Conservation (phyloP, 768 basidiomycete genomes). For the Tylopilus cervinicoccineus region DNA sequence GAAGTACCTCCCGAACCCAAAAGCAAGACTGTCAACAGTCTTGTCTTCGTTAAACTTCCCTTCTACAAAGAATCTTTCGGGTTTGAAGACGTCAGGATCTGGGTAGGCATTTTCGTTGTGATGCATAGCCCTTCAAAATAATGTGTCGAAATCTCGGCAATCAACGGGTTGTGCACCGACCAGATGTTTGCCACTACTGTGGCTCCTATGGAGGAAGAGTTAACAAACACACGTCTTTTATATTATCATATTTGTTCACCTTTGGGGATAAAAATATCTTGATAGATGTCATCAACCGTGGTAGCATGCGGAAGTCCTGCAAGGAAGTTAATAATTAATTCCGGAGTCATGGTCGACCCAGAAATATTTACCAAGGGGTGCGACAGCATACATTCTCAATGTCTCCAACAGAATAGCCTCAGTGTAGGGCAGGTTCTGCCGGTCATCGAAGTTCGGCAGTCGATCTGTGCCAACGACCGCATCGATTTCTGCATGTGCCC, state of each 20-base stretch:
- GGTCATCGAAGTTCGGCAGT: slow-evolving; percentile 25
- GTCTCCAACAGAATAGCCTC: slow-evolving; percentile 19
- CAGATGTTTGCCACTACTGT: slow-evolving; percentile 18
- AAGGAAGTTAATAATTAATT: neutral
- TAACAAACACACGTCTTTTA: neutral
- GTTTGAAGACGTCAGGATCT: no score
- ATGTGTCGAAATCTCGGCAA: neutral
- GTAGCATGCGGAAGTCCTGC: slow-evolving; percentile 19
- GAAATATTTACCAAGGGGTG: slow-evolving; percentile 22
- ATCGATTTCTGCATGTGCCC: slow-evolving; percentile 30
- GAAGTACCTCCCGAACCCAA: slow-evolving; percentile 21
- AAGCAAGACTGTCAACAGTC: neutral
- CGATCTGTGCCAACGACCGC: slow-evolving; percentile 25
- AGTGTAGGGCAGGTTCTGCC: slow-evolving; percentile 13
- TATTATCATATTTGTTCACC: neutral
- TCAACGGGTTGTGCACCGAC: neutral
- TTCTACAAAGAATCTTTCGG: slow-evolving; percentile 26
- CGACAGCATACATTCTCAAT: slow-evolving; percentile 26
- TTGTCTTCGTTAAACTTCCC: slow-evolving; percentile 5
- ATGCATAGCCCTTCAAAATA: slow-evolving; percentile 12
- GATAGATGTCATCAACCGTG: no score
- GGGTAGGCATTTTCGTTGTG: slow-evolving; percentile 10
- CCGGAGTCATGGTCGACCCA: neutral
- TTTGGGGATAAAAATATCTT: no score
- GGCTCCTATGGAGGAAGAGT: slow-evolving; percentile 9